phyloP scores from a whole-genome alignment of 768 basidiomycete genomes.

The Phlegmacium glaucopus region DNA sequence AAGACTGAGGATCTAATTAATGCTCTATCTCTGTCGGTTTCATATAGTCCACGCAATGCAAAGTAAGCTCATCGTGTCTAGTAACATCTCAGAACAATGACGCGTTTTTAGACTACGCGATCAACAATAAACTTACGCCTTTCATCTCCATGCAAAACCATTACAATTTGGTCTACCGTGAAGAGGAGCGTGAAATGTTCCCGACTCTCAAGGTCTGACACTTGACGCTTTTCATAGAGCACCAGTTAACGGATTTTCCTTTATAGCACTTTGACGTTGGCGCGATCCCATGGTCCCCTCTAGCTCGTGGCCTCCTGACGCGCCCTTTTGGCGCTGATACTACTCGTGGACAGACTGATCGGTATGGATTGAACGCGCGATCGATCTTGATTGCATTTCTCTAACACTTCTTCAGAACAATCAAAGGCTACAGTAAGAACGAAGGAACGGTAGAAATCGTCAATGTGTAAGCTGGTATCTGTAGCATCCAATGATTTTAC shows the following conservation, averaged over 20 bases:
- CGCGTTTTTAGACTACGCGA: constrained; percentile 48
- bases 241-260: background rate
- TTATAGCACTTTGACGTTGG: constrained; percentile 50
- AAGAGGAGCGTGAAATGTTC: constrained; percentile 66
- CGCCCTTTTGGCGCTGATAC: constrained; percentile 38
- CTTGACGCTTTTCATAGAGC: background rate
- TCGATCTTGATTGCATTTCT: background rate
- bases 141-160: constrained; percentile 75
- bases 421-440: constrained; percentile 20
- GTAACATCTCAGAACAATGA: background rate
- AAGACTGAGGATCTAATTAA: background rate
- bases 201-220: constrained; percentile 46
- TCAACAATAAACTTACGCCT: constrained; percentile 51
- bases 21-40: background rate
- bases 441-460: constrained; percentile 32
- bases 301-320: constrained; percentile 48
- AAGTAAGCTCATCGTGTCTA: constrained; percentile 28
- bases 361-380: constrained; percentile 15
- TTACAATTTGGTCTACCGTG: constrained; percentile 57
- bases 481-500: too few relatives aligned
- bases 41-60: constrained; percentile 52
- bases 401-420: constrained; percentile 8
- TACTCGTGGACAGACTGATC: constrained; percentile 34
- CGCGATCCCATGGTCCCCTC: constrained; percentile 57
- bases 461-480: constrained; percentile 33